A percentile compares a stretch with the other conserved stretches of the same genome.
Conservation (phyloP, 1,139 yeast species). For the Meyerozyma guilliermondii region DNA sequence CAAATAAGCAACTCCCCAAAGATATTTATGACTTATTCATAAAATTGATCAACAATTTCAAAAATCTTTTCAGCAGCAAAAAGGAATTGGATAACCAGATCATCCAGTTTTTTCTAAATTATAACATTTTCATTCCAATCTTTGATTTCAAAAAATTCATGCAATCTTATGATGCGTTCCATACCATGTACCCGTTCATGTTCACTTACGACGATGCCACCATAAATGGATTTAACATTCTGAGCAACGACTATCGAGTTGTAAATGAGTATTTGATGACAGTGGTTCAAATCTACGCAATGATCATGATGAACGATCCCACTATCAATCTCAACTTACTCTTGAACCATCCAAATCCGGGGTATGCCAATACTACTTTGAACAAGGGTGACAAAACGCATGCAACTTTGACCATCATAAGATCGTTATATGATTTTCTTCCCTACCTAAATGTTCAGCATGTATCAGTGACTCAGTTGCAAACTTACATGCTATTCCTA, state of each 20-base stretch:
- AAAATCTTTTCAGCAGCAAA: constrained; percentile 37
- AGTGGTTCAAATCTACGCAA: constrained; percentile 45
- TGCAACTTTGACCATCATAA: constrained; percentile 18
- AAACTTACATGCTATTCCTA: constrained; percentile 38
- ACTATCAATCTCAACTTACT: constrained; percentile 38
- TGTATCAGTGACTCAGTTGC: constrained; percentile 36
- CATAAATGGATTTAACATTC: constrained; percentile 46
- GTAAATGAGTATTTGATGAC: constrained; percentile 49
- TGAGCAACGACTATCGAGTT: constrained; percentile 42
- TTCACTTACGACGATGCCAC: constrained; percentile 48
- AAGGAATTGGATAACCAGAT: constrained; percentile 50
- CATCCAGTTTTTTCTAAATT: constrained; percentile 49
- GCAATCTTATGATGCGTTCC: constrained; percentile 52
- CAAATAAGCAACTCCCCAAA: constrained; percentile 27
- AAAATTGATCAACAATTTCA: constrained; percentile 42
- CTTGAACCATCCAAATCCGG: constrained; percentile 36
- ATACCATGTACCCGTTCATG: constrained; percentile 51
- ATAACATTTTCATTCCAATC: constrained; percentile 57
- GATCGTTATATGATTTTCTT: constrained; percentile 40
- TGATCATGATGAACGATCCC: constrained; percentile 45
- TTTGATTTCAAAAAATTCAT: constrained; percentile 55
- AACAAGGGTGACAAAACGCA: constrained; percentile 10
- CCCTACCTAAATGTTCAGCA: constrained; percentile 45
- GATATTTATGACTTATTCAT: constrained; percentile 44
- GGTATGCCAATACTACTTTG: constrained; percentile 17